phyloP scores from a whole-genome alignment of 2,329 filamentous ascomycete genomes.

The Aspergillus persii region DNA sequence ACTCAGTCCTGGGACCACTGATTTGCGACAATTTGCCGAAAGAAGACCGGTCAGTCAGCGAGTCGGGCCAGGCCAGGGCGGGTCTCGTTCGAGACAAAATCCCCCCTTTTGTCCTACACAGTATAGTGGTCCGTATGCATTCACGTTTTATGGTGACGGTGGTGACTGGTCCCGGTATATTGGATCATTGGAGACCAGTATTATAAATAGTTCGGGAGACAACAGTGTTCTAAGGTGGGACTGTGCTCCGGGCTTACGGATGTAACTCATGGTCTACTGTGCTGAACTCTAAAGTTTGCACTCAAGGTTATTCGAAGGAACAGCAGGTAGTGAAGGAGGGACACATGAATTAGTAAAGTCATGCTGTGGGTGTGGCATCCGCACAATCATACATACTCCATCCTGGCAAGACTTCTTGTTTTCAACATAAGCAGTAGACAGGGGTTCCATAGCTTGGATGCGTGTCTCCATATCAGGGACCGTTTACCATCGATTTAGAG shows the following conservation, averaged over 20 bases:
- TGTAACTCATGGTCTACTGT: background rate
- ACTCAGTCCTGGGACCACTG: no score
- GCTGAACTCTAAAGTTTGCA: no score
- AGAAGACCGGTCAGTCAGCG: background rate
- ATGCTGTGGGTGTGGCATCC: background rate
- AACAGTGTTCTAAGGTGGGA: background rate
- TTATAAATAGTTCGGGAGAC: background rate
- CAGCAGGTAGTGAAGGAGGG: background rate
- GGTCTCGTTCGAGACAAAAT: background rate
- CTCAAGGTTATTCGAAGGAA: no score
- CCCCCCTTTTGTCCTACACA: background rate
- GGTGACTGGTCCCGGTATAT: background rate
- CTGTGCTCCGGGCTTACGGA: background rate
- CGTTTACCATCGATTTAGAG: no score
- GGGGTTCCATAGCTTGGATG: no score
- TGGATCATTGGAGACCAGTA: background rate
- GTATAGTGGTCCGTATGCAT: background rate
- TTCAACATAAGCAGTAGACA: background rate
- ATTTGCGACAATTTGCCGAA: background rate
- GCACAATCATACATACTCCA: background rate
- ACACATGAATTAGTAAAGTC: background rate
- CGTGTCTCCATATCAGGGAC: no score
- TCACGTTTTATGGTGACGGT: background rate
- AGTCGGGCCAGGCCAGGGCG: no score
- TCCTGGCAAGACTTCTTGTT: background rate